phyloP scores from a whole-genome alignment of 164 flowering plant genomes.

The Stephania japonica region DNA sequence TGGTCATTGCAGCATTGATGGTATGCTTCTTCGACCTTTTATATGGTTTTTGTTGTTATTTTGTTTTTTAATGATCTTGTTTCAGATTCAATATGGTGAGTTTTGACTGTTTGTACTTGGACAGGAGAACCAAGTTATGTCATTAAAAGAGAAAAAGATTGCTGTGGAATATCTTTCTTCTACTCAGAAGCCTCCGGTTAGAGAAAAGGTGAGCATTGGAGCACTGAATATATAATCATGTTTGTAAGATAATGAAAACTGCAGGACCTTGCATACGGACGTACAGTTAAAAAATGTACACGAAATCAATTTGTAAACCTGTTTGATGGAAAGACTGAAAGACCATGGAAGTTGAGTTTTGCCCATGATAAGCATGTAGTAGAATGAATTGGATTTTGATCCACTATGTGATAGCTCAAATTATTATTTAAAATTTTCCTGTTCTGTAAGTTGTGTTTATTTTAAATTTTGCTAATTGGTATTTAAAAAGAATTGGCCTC shows the following conservation, averaged over 20 bases:
- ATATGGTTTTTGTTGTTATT: not conserved
- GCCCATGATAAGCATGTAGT: no score
- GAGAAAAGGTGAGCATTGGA: constrained; percentile 48
- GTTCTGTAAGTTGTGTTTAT: not conserved
- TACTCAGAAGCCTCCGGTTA: constrained; percentile 44
- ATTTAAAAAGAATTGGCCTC: not conserved
- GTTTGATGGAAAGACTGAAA: not conserved
- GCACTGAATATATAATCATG: not conserved
- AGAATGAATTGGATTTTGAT: not conserved
- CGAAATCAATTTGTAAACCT: not conserved
- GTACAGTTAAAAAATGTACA: not conserved
- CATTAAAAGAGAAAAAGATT: constrained; percentile 77
- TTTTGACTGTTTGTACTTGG: constrained; percentile 3
- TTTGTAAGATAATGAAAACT: not conserved
- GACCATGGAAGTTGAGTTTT: no score
- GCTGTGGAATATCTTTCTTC: constrained; percentile 90
- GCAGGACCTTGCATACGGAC: not conserved
- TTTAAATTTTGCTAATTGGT: not conserved
- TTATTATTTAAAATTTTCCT: not conserved
- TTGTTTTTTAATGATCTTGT: not conserved
- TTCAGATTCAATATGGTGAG: constrained; percentile 6
- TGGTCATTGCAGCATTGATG: constrained; percentile 61
- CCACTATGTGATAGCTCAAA: not conserved
- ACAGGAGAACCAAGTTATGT: constrained; percentile 89
- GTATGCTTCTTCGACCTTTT: constrained; percentile 30